Evolutionary conservation across 192 early-diverging fungal species (phyloP).

Genomic region (Coemansia erecta): DNA sequence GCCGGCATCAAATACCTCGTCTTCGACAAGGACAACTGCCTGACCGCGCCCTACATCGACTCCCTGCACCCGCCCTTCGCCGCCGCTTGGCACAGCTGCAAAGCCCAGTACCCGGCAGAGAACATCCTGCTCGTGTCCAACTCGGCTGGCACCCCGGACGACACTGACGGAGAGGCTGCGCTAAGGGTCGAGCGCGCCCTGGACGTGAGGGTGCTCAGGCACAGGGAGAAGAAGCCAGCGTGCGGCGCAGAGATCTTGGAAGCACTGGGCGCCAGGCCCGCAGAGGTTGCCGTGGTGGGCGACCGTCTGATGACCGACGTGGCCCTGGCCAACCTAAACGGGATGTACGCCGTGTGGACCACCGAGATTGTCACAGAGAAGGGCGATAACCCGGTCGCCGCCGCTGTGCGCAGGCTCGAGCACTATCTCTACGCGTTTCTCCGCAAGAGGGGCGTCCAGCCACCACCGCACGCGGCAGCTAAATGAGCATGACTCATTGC

Average conservation of each 20-base stretch:
- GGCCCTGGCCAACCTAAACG: conserved; percentile 74
- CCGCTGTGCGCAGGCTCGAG: conserved; percentile 22
- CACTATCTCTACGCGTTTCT: conserved; percentile 20
- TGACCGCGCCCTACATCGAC: conserved; percentile 79
- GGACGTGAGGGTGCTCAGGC: conserved; percentile 61
- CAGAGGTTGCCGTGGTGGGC: conserved; percentile 73
- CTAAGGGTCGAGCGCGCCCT: conserved; percentile 24
- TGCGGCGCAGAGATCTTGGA: conserved; percentile 62
- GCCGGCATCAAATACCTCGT: conserved; percentile 70
- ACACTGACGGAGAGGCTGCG: conserved; percentile 55
- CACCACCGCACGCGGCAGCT: conserved; percentile 4
- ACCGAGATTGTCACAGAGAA: conserved; percentile 64
- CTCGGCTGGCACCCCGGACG: conserved; percentile 83
- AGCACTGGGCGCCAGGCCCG: conserved; percentile 50
- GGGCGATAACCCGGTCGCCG: conserved; percentile 77
- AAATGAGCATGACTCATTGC: too few relatives aligned
- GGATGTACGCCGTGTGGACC: conserved; percentile 71
- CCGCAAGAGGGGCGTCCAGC: not conserved
- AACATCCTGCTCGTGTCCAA: conserved; percentile 86
- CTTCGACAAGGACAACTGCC: conserved; percentile 97
- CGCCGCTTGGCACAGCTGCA: conserved; percentile 66
- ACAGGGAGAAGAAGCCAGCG: conserved; percentile 67
- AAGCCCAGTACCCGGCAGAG: conserved; percentile 57
- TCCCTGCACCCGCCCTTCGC: conserved; percentile 69
- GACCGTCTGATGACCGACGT: conserved; percentile 88